Base-by-base conservation (phyloP, 1,139 yeast species). In the Magnusiomyces clavatus region DNA sequence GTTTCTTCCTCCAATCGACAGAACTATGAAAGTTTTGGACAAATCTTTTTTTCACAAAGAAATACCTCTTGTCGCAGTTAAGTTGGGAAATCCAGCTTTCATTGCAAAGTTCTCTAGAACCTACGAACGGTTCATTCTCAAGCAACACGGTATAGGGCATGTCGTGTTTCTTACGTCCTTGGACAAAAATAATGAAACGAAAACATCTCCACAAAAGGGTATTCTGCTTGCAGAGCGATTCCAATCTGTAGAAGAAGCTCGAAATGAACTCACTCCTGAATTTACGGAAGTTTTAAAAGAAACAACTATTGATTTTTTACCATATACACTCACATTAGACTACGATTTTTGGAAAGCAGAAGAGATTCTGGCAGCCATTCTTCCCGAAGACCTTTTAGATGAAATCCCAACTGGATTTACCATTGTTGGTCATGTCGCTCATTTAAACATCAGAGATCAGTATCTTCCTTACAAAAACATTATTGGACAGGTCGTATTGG, bases 381-480 rank as follows among this genome's bases (percentile, higher is more conserved):
- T 92, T 49, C 98, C 99, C 0, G 85, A 80, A 53, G 73, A 81
- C 17, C 69, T 82, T 20, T 69, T 80, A 16, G 82, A 78, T 45
- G 96, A 88, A 53, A 74, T 86, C 5, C 99, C 98, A 0, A 76
- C 92, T 1, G 95, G 97, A 0, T 94, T 86, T 67, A 87, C 98
- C 1, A 82, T 83, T 49, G 95, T 95, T 0, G 99, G 99, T 0
- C 98, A 94, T 69, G 80, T 94, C 51, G 98, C 98, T 0, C 99
- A 94, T 67, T 69, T 94, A 62, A 94, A 94, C 62, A 70, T 94
- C 48, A 75, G 92, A 46, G 86, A 83, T 44, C 95, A 87, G 62
- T 92, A 83, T 68, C 82, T 89, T 64, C 95, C 95, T 0, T 92
- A 76, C 64, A 90, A 87, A 48, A 59, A 71, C 3, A 67, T 94